phyloP scores from a whole-genome alignment of 176 grass and related monocot genomes.

The Avena eriantha region DNA sequence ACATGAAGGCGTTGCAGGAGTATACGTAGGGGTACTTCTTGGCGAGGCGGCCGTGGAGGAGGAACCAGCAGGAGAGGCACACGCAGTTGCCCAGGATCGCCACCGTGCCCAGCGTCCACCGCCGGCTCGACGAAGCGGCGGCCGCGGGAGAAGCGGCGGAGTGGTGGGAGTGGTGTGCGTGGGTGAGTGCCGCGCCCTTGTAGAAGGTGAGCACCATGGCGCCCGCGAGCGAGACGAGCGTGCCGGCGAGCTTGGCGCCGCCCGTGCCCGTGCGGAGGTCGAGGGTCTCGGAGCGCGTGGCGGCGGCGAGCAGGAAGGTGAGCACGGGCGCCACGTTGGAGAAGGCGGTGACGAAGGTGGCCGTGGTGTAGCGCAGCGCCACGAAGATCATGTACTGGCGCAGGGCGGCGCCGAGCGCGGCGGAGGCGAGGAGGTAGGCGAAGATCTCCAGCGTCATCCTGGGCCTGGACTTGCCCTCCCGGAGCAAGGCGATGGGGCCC shows the following conservation, averaged over 20 bases:
- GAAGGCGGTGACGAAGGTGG: constrained; percentile 91
- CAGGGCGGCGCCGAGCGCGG: constrained; percentile 76
- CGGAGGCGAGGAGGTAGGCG: constrained; percentile 75
- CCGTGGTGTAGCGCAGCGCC: constrained; percentile 72
- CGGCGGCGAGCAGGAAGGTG: constrained; percentile 79
- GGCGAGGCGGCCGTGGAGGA: constrained; percentile 64
- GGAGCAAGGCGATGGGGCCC: constrained; percentile 3
- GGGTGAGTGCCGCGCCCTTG: constrained; percentile 60
- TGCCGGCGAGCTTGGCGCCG: constrained; percentile 66
- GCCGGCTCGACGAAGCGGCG: background rate
- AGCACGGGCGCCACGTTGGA: constrained; percentile 78
- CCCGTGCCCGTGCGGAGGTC: constrained; percentile 58
- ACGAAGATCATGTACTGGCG: constrained; percentile 91
- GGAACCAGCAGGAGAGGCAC: constrained; percentile 82
- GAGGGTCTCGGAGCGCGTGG: constrained; percentile 62
- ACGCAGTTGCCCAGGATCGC: constrained; percentile 72
- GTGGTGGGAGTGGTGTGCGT: background rate
- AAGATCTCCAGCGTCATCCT: constrained; percentile 84
- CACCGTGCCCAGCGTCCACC: constrained; percentile 77
- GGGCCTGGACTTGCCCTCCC: constrained; percentile 70
- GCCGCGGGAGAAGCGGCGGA: background rate
- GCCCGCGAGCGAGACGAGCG: constrained; percentile 66
- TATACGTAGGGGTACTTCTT: constrained; percentile 89
- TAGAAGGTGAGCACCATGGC: constrained; percentile 83
- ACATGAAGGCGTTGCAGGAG: constrained; percentile 81